Percentiles rank a stretch among this genome's conserved stretches.
Conservation (phyloP, 2,329 filamentous ascomycete genomes). For the Neoarthrinium moseri region DNA sequence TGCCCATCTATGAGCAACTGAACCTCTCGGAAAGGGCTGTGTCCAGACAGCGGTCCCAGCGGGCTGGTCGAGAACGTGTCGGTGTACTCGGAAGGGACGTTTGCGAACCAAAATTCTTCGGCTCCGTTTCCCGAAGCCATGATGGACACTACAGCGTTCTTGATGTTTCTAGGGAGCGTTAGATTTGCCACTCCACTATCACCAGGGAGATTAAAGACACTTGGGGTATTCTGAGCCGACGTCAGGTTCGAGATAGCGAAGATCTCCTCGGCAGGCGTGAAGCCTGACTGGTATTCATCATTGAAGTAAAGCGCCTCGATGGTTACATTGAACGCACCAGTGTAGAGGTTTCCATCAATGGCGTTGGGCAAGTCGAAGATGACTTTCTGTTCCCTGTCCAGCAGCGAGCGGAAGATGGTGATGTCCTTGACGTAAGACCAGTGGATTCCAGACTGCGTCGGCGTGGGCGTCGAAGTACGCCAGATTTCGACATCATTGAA, state of each 20-base stretch:
- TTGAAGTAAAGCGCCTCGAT: slow-evolving; percentile 54
- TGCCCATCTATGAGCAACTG: slow-evolving; percentile 63
- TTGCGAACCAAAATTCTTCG: slow-evolving; percentile 72
- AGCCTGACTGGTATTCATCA: slow-evolving; percentile 24
- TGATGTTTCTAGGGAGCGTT: slow-evolving; percentile 53
- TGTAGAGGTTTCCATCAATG: slow-evolving; percentile 54
- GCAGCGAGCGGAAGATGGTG: slow-evolving; percentile 53
- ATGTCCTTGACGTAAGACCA: slow-evolving; percentile 60
- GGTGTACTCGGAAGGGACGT: slow-evolving; percentile 57
- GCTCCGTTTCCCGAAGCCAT: slow-evolving; percentile 62
- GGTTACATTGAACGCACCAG: slow-evolving; percentile 56
- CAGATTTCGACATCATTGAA: slow-evolving; percentile 64
- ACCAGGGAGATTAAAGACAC: slow-evolving; percentile 54
- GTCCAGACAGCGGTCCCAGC: slow-evolving; percentile 52
- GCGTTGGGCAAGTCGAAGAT: slow-evolving; percentile 63
- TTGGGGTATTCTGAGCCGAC: slow-evolving; percentile 44
- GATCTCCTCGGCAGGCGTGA: slow-evolving; percentile 27
- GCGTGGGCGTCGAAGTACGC: slow-evolving; percentile 64
- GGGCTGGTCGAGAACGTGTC: slow-evolving; percentile 49
- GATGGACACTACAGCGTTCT: slow-evolving; percentile 60
- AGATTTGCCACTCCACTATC: slow-evolving; percentile 48
- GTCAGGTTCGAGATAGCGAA: slow-evolving; percentile 41
- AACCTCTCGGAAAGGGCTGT: slow-evolving; percentile 65
- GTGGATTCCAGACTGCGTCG: slow-evolving; percentile 54
- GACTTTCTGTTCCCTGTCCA: slow-evolving; percentile 52